Evolutionary conservation across 495 filamentous ascomycete species (phyloP).

Genomic region (Neurospora sp.): DNA sequence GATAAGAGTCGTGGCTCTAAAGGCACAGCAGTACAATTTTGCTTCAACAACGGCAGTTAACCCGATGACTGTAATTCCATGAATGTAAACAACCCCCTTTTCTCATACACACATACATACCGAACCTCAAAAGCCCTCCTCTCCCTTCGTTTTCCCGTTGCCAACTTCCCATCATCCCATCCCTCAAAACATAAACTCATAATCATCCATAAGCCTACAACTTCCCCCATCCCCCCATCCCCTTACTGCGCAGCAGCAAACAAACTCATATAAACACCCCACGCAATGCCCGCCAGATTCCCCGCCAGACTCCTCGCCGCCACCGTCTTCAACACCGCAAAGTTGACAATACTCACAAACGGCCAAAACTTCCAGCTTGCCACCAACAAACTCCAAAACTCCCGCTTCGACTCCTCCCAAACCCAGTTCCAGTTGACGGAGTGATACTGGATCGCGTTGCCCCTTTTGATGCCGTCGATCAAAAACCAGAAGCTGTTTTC

Average conservation of each 20-base stretch:
- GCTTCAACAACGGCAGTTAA: not conserved
- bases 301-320: constrained; percentile 68
- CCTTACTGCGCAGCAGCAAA: constrained; percentile 33
- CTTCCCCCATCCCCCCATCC: not conserved
- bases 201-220: not conserved
- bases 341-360: constrained; percentile 67
- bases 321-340: constrained; percentile 63
- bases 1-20: not conserved
- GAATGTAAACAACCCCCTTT: not conserved
- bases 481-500: constrained; percentile 17
- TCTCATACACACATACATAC: not conserved
- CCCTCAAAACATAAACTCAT: not conserved
- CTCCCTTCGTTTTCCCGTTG: not conserved
- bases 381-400: constrained; percentile 60
- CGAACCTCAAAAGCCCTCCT: not conserved
- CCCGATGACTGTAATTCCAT: not conserved
- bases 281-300: constrained; percentile 68
- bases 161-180: not conserved
- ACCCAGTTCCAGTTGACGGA: constrained; percentile 25
- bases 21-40: not conserved
- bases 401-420: constrained; percentile 28
- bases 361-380: constrained; percentile 82
- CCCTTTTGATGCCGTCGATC: not conserved
- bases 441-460: constrained; percentile 19
- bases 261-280: constrained; percentile 82